These are phyloP conservation scores for Boletus subparvulus DNA, from an alignment of 768 basidiomycete species.

Conservation along the genomic window DNA sequence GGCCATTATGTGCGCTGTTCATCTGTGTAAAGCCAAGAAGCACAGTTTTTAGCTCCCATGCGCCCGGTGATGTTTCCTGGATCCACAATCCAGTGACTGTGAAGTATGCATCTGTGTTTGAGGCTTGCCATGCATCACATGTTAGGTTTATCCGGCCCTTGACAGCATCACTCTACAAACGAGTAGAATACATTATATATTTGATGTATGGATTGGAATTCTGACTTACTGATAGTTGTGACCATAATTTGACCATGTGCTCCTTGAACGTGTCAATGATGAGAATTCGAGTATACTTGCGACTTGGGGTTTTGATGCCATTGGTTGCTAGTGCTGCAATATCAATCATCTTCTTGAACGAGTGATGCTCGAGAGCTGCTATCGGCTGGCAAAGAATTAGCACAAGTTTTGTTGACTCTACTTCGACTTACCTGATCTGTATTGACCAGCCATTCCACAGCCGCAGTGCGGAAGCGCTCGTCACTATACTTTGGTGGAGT, in stretches of 20 bases:
- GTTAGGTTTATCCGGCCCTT: background rate
- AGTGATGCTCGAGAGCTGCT: background rate
- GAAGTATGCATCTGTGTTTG: constrained; percentile 1
- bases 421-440: background rate
- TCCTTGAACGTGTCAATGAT: background rate
- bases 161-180: background rate
- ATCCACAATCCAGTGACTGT: background rate
- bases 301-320: background rate
- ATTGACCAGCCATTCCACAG: background rate
- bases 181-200: too few species aligned
- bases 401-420: too few species aligned
- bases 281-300: background rate
- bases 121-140: constrained; percentile 8
- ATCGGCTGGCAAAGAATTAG: background rate
- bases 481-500: background rate
- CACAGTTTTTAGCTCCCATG: constrained; percentile 7
- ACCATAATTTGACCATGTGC: background rate
- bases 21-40: constrained; percentile 38
- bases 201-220: too few species aligned
- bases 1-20: constrained; percentile 40
- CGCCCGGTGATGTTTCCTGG: accelerated
- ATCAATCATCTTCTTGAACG: background rate
- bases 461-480: background rate
- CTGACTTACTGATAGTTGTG: background rate
- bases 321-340: background rate